phyloP scores from a whole-genome alignment of 2,329 filamentous ascomycete species.

The Diaporthe sp. region DNA sequence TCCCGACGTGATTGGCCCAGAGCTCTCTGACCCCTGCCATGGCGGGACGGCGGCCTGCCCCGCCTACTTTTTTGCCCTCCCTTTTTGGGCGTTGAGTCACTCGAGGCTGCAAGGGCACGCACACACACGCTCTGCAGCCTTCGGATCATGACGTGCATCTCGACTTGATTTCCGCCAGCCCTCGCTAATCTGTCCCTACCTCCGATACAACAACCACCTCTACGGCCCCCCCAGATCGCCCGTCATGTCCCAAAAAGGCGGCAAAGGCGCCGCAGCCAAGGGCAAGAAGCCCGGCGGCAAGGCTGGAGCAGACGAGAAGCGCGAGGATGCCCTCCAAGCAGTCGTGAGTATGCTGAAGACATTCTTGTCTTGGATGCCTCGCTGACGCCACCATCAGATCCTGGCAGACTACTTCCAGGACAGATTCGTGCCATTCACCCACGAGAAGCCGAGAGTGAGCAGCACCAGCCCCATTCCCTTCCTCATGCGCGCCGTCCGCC shows the following conservation, averaged over 20 bases:
- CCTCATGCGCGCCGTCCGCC: background rate
- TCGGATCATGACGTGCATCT: conserved; percentile 23
- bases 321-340: conserved; percentile 71
- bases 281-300: conserved; percentile 67
- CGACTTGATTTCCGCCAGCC: conserved; percentile 1
- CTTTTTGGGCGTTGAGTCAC: conserved; percentile 34
- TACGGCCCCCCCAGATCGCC: background rate
- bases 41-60: conserved; percentile 22
- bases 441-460: conserved; percentile 87
- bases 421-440: conserved; percentile 88
- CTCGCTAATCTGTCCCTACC: background rate
- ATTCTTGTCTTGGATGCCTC: conserved; percentile 41
- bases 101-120: conserved; percentile 1
- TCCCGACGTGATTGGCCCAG: conserved; percentile 18
- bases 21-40: conserved; percentile 21
- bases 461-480: conserved; percentile 7
- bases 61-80: conserved; percentile 33
- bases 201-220: background rate
- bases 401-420: conserved; percentile 96
- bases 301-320: conserved; percentile 65
- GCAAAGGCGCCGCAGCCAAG: conserved; percentile 57
- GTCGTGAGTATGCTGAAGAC: conserved; percentile 59
- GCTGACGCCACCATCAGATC: conserved; percentile 67
- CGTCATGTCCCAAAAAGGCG: conserved; percentile 60
- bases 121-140: background rate